These are phyloP conservation scores for Coemansia sp. DNA, from an alignment of 192 early-diverging fungal species.

Conservation along the genomic window DNA sequence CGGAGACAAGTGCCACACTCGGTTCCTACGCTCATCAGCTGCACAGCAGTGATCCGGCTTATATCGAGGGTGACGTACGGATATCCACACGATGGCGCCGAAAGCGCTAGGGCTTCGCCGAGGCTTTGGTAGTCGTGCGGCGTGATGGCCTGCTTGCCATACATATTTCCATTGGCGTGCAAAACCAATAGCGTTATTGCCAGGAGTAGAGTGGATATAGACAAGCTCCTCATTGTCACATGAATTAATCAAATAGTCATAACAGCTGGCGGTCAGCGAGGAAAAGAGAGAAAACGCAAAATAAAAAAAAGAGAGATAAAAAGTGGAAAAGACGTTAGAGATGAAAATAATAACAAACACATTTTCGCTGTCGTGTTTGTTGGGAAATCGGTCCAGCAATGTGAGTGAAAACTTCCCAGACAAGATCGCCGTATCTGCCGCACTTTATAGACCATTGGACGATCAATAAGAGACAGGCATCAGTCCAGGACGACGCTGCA, in stretches of 20 bases:
- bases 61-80: conserved; percentile 55
- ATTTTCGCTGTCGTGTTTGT: too few relatives aligned
- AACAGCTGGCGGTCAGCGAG: neutral
- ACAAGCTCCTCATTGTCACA: neutral
- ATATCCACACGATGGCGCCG: conserved; percentile 56
- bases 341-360: too few relatives aligned
- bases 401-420: too few relatives aligned
- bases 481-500: too few relatives aligned
- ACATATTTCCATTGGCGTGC: conserved; percentile 16
- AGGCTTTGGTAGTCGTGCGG: conserved; percentile 54
- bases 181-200: neutral
- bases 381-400: too few relatives aligned
- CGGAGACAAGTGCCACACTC: conserved; percentile 57
- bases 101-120: conserved; percentile 40
- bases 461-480: too few relatives aligned
- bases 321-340: neutral
- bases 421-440: too few relatives aligned
- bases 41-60: conserved; percentile 56
- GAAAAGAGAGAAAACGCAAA: neutral
- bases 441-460: too few relatives aligned
- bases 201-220: neutral
- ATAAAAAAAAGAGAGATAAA: neutral
- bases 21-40: conserved; percentile 29
- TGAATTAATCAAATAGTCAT: neutral
- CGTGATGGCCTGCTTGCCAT: conserved; percentile 45